Percentiles rank a stretch among this genome's conserved stretches.
Conservation (phyloP, 78 protist species). For the Polysphondylium violaceum region DNA sequence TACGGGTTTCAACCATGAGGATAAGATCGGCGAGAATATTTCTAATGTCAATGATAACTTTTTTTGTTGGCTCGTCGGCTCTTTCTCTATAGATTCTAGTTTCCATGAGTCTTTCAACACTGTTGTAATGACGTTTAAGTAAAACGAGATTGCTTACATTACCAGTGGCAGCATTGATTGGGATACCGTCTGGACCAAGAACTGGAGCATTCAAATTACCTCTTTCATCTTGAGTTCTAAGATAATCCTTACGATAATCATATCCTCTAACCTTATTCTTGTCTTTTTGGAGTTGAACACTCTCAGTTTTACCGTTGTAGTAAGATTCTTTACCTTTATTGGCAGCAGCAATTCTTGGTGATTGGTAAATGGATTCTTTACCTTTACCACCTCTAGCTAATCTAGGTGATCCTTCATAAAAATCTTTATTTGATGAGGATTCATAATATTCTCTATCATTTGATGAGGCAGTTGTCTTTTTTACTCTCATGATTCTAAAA, state of each 20-base stretch:
- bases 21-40: slow-evolving; percentile 37
- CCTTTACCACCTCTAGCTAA: background rate
- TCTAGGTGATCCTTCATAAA: background rate
- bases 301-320: background rate
- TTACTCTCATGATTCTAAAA: background rate
- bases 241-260: slow-evolving; percentile 45
- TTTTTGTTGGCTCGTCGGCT: slow-evolving; percentile 47
- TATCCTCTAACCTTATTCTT: slow-evolving; percentile 14
- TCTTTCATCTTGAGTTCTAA: background rate
- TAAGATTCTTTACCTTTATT: background rate
- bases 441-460: slow-evolving; percentile 20
- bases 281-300: slow-evolving; percentile 19
- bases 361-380: slow-evolving; percentile 9
- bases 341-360: background rate
- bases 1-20: slow-evolving; percentile 58
- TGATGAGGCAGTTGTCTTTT: slow-evolving; percentile 36
- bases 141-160: slow-evolving; percentile 9
- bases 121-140: slow-evolving; percentile 57
- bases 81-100: slow-evolving; percentile 63
- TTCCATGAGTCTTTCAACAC: slow-evolving; percentile 59
- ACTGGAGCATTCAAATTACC: slow-evolving; percentile 2
- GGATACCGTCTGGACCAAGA: slow-evolving; percentile 49
- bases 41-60: slow-evolving; percentile 52
- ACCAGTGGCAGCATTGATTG: slow-evolving; percentile 9
- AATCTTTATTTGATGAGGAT: background rate